Percentiles rank a stretch among this genome's conserved stretches.
phyloP scores from a whole-genome alignment of 768 basidiomycete genomes.

The Psilocybe tampanensis region DNA sequence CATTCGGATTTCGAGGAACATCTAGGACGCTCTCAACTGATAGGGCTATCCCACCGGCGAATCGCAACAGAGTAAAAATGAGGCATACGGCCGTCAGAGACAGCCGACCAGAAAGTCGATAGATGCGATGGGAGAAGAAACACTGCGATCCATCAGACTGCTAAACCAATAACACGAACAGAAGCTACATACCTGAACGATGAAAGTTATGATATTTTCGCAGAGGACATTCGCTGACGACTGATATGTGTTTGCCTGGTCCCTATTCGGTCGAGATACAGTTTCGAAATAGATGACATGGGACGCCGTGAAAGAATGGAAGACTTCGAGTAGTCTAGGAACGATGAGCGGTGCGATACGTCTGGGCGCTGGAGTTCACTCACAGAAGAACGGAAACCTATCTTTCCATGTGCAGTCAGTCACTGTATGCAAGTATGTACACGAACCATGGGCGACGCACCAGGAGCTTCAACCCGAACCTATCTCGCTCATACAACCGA shows the following conservation, averaged over 20 bases:
- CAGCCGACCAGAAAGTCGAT: slow-evolving; percentile 6
- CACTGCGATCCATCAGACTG: background rate
- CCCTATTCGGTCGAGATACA: slow-evolving; percentile 12
- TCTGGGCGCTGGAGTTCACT: background rate
- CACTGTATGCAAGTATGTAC: background rate
- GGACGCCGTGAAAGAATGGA: slow-evolving; percentile 19
- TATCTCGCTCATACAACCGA: background rate
- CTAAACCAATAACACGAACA: background rate
- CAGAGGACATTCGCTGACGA: slow-evolving; percentile 15
- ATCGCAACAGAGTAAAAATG: slow-evolving; percentile 8
- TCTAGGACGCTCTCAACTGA: slow-evolving; percentile 15
- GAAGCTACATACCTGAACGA: slow-evolving; percentile 13
- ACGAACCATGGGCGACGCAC: background rate
- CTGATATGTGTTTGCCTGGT: slow-evolving; percentile 17
- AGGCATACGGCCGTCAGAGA: slow-evolving; percentile 5
- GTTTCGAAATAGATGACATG: slow-evolving; percentile 23
- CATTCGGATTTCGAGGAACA: slow-evolving; percentile 14
- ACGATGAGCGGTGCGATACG: background rate
- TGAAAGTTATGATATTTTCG: slow-evolving; percentile 20
- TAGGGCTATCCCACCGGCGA: slow-evolving; percentile 11
- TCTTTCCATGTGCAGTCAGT: background rate
- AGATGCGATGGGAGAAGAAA: slow-evolving; percentile 17
- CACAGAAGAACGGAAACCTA: slow-evolving; percentile 13
- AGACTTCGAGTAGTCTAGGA: slow-evolving; percentile 16
- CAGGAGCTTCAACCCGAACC: slow-evolving; percentile 5